Conservation (phyloP, 2,329 filamentous ascomycete genomes). For the Sclerotinia borealis region DNA sequence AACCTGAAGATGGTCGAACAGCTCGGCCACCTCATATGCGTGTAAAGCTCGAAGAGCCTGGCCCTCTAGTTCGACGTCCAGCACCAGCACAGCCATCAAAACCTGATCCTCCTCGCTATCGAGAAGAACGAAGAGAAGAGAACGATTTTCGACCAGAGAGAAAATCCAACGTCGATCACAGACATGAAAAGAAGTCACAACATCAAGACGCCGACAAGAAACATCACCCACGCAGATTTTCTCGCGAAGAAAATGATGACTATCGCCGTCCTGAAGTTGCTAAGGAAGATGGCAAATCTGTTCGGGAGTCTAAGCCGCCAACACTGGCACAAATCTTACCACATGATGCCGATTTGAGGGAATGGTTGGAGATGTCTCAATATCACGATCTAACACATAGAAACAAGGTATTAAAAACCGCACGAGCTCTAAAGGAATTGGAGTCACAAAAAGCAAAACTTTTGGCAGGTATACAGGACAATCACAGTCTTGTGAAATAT, state of each 20-base stretch:
- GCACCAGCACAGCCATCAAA: constrained; percentile 8
- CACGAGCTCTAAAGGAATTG: constrained; percentile 16
- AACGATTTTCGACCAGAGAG: constrained; percentile 18
- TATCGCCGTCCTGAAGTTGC: constrained; percentile 15
- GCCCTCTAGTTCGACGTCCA: constrained; percentile 15
- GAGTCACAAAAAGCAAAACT: constrained; percentile 31
- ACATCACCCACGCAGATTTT: constrained; percentile 14
- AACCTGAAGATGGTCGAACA: constrained; percentile 15
- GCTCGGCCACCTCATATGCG: constrained; percentile 14
- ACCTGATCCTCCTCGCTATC: constrained; percentile 11
- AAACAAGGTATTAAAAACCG: constrained; percentile 25
- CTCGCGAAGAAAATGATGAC: constrained; percentile 20
- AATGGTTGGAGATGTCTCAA: constrained; percentile 34
- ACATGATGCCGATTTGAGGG: constrained; percentile 30
- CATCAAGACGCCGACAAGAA: constrained; percentile 19
- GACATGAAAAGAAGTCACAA: constrained; percentile 18
- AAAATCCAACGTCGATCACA: constrained; percentile 15
- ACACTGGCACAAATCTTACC: constrained; percentile 25
- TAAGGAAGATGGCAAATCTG: constrained; percentile 17
- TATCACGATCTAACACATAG: constrained; percentile 34
- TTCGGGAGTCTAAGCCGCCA: constrained; percentile 17
- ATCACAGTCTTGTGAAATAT: constrained; percentile 12
- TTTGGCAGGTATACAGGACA: constrained; percentile 27
- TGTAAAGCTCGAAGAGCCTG: constrained; percentile 13
- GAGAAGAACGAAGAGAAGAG: constrained; percentile 23